Percentiles rank a stretch among this genome's conserved stretches.
Conservation (phyloP, 1,284 basidiomycete genomes). For the Trichosporon ovoides region DNA sequence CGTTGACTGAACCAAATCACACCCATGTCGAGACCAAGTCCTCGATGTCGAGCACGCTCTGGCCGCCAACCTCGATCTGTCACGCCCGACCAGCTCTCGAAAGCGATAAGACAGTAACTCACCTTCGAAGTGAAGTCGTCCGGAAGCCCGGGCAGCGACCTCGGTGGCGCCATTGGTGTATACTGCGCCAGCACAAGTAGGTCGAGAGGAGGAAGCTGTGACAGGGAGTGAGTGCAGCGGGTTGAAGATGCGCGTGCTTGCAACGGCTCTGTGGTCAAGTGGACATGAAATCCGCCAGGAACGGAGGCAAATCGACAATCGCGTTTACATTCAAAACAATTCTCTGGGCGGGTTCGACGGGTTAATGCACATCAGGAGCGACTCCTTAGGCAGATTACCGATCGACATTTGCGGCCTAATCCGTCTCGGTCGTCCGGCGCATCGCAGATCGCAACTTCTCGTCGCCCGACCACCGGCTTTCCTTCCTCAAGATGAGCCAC, state of each 20-base stretch:
- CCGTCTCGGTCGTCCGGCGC: too few relatives aligned
- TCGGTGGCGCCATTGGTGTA: constrained; percentile 19
- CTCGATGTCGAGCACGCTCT: background rate
- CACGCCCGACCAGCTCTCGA: background rate
- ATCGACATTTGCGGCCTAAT: too few relatives aligned
- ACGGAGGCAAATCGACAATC: background rate
- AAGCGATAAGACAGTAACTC: constrained; percentile 1
- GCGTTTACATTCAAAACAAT: background rate
- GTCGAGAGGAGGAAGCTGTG: background rate
- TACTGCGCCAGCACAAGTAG: background rate
- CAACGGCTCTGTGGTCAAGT: background rate
- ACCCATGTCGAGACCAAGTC: background rate
- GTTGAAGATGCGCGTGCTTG: constrained; percentile 1
- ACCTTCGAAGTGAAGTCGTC: constrained; percentile 39
- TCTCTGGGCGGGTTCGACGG: background rate
- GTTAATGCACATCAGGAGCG: too few relatives aligned
- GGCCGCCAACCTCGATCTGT: too few relatives aligned
- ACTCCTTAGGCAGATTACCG: too few relatives aligned
- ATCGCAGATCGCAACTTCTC: too few relatives aligned
- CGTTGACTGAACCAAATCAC: too few relatives aligned
- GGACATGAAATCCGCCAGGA: constrained; percentile 6
- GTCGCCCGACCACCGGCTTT: too few relatives aligned
- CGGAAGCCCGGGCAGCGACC: constrained; percentile 37
- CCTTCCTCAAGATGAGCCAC: too few relatives aligned
- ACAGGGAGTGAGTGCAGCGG: too few relatives aligned